Conservation (phyloP, 768 basidiomycete species). For the Leucosporidium yakuticum region DNA sequence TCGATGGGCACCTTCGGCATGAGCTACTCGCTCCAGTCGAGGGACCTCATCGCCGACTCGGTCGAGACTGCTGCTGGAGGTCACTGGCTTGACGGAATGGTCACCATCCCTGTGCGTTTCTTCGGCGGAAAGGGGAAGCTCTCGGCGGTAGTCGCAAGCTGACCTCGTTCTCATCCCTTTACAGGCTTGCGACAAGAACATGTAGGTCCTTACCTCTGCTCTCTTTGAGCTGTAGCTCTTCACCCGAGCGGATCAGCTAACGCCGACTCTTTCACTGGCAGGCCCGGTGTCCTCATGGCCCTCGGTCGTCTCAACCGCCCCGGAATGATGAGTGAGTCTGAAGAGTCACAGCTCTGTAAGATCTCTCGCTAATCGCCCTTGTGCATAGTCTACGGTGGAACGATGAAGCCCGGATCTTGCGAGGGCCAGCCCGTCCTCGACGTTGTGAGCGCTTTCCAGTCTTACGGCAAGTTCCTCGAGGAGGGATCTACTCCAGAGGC, state of each 20-base stretch:
- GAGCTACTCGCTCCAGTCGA: conserved; percentile 76
- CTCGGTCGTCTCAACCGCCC: conserved; percentile 93
- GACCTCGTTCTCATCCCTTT: not conserved
- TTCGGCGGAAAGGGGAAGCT: not conserved
- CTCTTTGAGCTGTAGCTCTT: not conserved
- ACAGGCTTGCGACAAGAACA: conserved; percentile 77
- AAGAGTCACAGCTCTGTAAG: not conserved
- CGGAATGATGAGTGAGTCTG: conserved; percentile 64
- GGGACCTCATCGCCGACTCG: conserved; percentile 94
- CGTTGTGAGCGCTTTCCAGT: conserved; percentile 94
- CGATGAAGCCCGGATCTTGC: conserved; percentile 87
- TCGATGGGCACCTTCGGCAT: conserved; percentile 72
- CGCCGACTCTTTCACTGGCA: not conserved
- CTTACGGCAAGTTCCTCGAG: conserved; percentile 90
- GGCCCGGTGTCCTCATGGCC: conserved; percentile 97
- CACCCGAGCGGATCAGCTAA: not conserved
- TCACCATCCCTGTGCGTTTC: conserved; percentile 77
- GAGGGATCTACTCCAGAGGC: conserved; percentile 78
- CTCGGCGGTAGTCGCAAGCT: not conserved
- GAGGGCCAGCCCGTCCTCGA: conserved; percentile 81
- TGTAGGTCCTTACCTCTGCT: conserved; percentile 42
- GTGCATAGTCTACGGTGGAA: conserved; percentile 73
- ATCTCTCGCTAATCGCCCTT: not conserved
- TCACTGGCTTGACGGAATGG: conserved; percentile 97
- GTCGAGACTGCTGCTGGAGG: conserved; percentile 94